Percentiles rank a stretch among this genome's conserved stretches.
Conservation (phyloP, 2,329 filamentous ascomycete genomes). For the Trichoderma hamatum region DNA sequence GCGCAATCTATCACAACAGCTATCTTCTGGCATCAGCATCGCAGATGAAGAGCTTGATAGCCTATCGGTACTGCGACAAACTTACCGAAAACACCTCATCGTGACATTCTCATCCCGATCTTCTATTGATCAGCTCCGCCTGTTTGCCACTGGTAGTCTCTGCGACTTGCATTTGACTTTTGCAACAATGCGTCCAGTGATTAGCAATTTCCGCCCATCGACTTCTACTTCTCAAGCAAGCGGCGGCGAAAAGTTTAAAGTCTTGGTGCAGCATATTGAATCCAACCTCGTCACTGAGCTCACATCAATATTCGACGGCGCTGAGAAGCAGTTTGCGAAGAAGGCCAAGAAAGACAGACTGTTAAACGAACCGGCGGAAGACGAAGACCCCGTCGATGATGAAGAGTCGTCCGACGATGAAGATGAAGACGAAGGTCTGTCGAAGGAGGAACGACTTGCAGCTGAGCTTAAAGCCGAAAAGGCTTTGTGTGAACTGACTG, state of each 20-base stretch:
- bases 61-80: constrained; percentile 57
- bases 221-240: constrained; percentile 32
- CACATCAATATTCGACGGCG: constrained; percentile 73
- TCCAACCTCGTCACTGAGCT: constrained; percentile 67
- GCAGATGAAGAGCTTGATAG: constrained; percentile 62
- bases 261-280: constrained; percentile 69
- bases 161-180: constrained; percentile 85
- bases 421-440: constrained; percentile 56
- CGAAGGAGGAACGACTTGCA: constrained; percentile 62
- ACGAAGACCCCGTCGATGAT: constrained; percentile 72
- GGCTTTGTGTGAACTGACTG: constrained; percentile 80
- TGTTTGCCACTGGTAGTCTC: constrained; percentile 73
- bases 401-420: constrained; percentile 59
- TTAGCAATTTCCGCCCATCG: constrained; percentile 45
- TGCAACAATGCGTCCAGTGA: constrained; percentile 65
- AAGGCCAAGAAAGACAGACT: constrained; percentile 59
- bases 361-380: constrained; percentile 67
- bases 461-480: constrained; percentile 78
- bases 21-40: constrained; percentile 59
- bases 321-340: constrained; percentile 78
- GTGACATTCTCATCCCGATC: constrained; percentile 68
- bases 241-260: constrained; percentile 39
- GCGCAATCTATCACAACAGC: constrained; percentile 57
- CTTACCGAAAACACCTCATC: constrained; percentile 65
- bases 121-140: constrained; percentile 75